A percentile compares a stretch with the other conserved stretches of the same genome.
phyloP scores from a whole-genome alignment of 306 rosid species.

The Notholithocarpus densiflorus region DNA sequence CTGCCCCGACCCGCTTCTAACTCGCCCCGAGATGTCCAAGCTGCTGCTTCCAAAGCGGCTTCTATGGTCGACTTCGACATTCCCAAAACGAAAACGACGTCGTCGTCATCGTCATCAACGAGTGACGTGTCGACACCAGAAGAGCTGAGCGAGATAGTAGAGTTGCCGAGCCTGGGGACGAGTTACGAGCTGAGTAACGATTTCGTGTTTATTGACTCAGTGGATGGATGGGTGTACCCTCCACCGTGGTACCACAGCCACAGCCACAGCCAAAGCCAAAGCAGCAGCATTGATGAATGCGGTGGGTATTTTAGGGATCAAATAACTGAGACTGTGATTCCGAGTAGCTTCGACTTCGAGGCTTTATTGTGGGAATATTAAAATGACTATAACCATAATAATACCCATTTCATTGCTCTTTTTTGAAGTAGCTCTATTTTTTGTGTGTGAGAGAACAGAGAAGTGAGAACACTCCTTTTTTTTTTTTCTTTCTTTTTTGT shows the following conservation, averaged over 20 bases:
- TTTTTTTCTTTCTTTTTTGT: background rate
- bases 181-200: conserved; percentile 44
- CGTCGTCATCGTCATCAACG: conserved; percentile 5
- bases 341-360: conserved; percentile 37
- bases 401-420: background rate
- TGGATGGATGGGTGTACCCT: conserved; percentile 42
- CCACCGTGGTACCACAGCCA: conserved; percentile 39
- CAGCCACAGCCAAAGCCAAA: conserved; percentile 18
- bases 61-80: conserved; percentile 43
- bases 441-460: too few species aligned
- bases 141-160: conserved; percentile 78
- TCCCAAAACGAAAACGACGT: background rate
- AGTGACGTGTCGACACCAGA: conserved; percentile 43
- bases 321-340: conserved; percentile 38
- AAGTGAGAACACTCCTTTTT: background rate
- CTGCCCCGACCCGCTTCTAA: conserved; percentile 76
- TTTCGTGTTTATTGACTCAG: conserved; percentile 47
- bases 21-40: conserved; percentile 82
- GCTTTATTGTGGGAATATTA: conserved; percentile 48
- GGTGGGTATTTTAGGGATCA: conserved; percentile 35
- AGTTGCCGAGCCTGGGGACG: conserved; percentile 49
- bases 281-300: conserved; percentile 30
- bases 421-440: too few species aligned
- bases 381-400: conserved; percentile 2
- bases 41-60: conserved; percentile 87